phyloP scores from a whole-genome alignment of 768 basidiomycete species.

The Tephrocybe rancida region DNA sequence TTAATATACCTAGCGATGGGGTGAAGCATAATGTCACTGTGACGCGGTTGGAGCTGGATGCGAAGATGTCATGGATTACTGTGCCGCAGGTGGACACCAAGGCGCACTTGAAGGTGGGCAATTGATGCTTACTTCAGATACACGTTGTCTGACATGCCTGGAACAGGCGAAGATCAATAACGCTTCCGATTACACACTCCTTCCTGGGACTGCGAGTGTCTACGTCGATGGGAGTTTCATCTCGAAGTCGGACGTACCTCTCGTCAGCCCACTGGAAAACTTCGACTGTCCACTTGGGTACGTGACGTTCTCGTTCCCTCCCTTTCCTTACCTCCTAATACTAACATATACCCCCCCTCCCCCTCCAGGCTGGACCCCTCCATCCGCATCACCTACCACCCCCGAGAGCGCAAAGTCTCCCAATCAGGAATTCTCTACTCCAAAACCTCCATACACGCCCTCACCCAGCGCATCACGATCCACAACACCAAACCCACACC shows the following conservation, averaged over 20 bases:
- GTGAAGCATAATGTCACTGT: slow-evolving; percentile 44
- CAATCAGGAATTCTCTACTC: slow-evolving; percentile 35
- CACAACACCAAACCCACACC: slow-evolving; percentile 36
- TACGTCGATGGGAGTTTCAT: too few species aligned
- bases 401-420: slow-evolving; percentile 33
- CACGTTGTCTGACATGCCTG: not conserved
- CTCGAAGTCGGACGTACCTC: slow-evolving; percentile 47
- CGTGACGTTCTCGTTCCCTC: slow-evolving; percentile 12
- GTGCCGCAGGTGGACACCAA: slow-evolving; percentile 40
- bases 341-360: slow-evolving; percentile 34
- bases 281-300: slow-evolving; percentile 51
- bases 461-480: slow-evolving; percentile 39
- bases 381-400: slow-evolving; percentile 42
- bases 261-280: slow-evolving; percentile 43
- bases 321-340: not conserved
- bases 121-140: not conserved
- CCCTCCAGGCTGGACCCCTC: too few species aligned
- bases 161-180: slow-evolving; percentile 51
- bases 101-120: slow-evolving; percentile 38
- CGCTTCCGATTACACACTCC: slow-evolving; percentile 52
- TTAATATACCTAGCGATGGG: slow-evolving; percentile 42
- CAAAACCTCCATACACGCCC: slow-evolving; percentile 32
- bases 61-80: slow-evolving; percentile 42
- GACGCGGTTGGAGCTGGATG: slow-evolving; percentile 34
- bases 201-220: slow-evolving; percentile 48